Percentiles rank a stretch among this genome's conserved stretches.
Conservation (phyloP, 2,329 filamentous ascomycete genomes). For the Colletotrichum scovillei region DNA sequence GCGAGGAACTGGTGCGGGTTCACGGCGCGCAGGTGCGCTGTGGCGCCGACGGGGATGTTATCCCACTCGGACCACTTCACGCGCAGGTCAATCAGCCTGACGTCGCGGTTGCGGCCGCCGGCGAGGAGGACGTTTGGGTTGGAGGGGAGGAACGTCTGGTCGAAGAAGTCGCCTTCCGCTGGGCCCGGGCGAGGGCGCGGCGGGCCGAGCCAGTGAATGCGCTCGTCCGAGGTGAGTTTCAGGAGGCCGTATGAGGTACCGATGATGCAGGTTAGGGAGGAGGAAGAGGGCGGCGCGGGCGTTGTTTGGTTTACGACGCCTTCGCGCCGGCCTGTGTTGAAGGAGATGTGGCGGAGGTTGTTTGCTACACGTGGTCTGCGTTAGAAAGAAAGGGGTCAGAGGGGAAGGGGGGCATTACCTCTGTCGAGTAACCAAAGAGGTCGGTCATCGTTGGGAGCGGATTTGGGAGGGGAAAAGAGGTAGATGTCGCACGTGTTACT, state of each 20-base stretch:
- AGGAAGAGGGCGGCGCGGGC: slow-evolving; percentile 50
- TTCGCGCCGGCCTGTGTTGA: slow-evolving; percentile 41
- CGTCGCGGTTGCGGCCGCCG: slow-evolving; percentile 59
- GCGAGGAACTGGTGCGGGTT: slow-evolving; percentile 63
- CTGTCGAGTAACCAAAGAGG: slow-evolving; percentile 52
- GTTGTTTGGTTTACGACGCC: slow-evolving; percentile 54
- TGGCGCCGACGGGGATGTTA: slow-evolving; percentile 51
- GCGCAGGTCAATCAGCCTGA: slow-evolving; percentile 61
- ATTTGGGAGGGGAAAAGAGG: slow-evolving; percentile 51
- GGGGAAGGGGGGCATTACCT: neutral
- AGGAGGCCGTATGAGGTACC: slow-evolving; percentile 62
- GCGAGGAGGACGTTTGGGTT: slow-evolving; percentile 60
- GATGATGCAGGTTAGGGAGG: slow-evolving; percentile 56
- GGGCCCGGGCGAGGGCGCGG: slow-evolving; percentile 35
- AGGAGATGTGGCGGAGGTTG: slow-evolving; percentile 45
- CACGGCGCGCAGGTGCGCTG: slow-evolving; percentile 63
- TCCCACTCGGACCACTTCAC: slow-evolving; percentile 46
- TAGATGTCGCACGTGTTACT: slow-evolving; percentile 47
- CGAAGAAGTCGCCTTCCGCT: slow-evolving; percentile 53
- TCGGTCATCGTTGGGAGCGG: slow-evolving; percentile 40
- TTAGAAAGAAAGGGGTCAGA: neutral
- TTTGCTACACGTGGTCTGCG: slow-evolving; percentile 39
- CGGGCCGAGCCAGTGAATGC: slow-evolving; percentile 48
- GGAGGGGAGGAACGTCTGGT: slow-evolving; percentile 58
- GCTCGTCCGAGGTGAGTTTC: slow-evolving; percentile 45